Evolutionary conservation across 108 stramenopile genomes (phyloP).

Genomic region (Cylindrotheca fusiformis): DNA sequence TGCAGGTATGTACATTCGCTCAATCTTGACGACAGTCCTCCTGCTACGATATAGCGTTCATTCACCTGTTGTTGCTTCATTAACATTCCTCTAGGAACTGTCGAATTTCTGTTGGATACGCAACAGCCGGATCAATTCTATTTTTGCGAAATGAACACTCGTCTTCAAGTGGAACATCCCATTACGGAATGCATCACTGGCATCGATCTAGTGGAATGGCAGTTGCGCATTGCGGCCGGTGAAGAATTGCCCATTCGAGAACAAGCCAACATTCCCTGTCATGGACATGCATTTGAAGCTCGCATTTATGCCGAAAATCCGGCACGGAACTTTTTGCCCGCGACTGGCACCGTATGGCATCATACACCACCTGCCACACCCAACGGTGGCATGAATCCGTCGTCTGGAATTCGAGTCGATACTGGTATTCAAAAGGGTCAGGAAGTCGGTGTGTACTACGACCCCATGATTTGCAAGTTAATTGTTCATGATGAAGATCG

Average conservation of each 20-base stretch:
- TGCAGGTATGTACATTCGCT: no score
- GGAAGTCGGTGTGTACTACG: slow-evolving; percentile 91
- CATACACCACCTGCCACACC: slow-evolving; percentile 49
- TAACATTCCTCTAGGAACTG: no score
- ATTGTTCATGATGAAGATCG: slow-evolving; percentile 66
- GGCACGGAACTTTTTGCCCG: slow-evolving; percentile 87
- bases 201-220: slow-evolving; percentile 83
- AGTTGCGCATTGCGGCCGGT: slow-evolving; percentile 65
- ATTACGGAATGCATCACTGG: slow-evolving; percentile 93
- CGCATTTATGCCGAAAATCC: slow-evolving; percentile 98
- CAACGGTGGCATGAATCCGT: slow-evolving; percentile 31
- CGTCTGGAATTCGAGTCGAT: slow-evolving; percentile 79
- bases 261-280: slow-evolving; percentile 33
- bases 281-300: slow-evolving; percentile 82
- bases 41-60: no score
- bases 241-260: slow-evolving; percentile 44
- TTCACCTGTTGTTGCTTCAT: no score
- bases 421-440: slow-evolving; percentile 84
- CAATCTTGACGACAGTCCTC: no score
- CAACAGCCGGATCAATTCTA: slow-evolving; percentile 96
- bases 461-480: slow-evolving; percentile 98
- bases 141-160: slow-evolving; percentile 98
- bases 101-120: slow-evolving; percentile 91
- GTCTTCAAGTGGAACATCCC: slow-evolving; percentile 95
- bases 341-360: slow-evolving; percentile 68